Evolutionary conservation across 2,329 filamentous ascomycete genomes (phyloP), one percentile per base, ranked within the genome.

Genomic region (Penicillium sp.): DNA sequence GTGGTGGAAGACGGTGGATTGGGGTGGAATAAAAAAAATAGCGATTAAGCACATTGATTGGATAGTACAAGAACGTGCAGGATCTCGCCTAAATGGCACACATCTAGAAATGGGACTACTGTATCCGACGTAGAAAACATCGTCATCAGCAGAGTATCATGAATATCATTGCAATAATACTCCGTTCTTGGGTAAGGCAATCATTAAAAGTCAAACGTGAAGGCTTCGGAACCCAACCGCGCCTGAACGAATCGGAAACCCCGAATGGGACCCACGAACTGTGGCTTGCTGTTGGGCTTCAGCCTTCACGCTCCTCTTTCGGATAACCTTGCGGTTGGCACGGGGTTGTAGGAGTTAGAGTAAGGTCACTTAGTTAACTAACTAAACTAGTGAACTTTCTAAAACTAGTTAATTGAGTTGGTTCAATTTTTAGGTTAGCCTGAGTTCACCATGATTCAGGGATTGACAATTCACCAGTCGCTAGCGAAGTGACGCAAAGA

Each of bases 211-310:
- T 30, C 37, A 37, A 55, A 22, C 28, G 4, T 37, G 60, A 54
- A 54, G 46, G 52, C 40, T 59, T 63, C 65, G 65, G 63, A 65
- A 66, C 52, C 43, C 43, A 62, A 57, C 63, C 64, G 62, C 65
- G 56, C 49, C 58, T 49, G 54, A 43, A 58, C 58, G 35, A 65
- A 61, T 66, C 55, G 62, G 62, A 35, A 55, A 46, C 53, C 49
- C 55, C 56, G 55, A 59, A 52, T 55, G 37, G n/a, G 62, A 58
- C 54, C 62, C 59, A 61, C 57, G 49, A 48, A 51, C 43, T n/a
- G 40, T n/a, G 53, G 33, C 40, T 40, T 42, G 35, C 59, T 53
- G 55, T 57, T 61, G 57, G 57, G 46, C 46, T 13, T 51, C 30
- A 19, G 30, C 30, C 30, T 33, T 10, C 30, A 51, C 35, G 48